Base-by-base conservation (phyloP, 208 protist species). In the Novymonas esmeraldas region DNA sequence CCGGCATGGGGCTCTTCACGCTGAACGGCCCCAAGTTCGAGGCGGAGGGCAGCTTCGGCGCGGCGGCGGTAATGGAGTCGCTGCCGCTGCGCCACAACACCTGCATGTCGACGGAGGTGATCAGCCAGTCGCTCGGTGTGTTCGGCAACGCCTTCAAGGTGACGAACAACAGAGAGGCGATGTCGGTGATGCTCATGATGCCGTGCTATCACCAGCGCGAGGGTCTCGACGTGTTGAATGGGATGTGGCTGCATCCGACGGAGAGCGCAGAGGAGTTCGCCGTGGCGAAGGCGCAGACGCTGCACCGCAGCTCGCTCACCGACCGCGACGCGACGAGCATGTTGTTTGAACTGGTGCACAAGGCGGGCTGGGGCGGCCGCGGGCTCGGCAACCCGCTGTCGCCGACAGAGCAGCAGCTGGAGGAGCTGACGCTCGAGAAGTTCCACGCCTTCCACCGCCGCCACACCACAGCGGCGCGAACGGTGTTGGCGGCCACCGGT, bases 341-440 rank as follows among this genome's bases (percentile, higher is more conserved):
- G 75, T 89, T 87, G 57, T 94, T 97, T 54, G 93, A 97, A 56
- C 73, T 94, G 51, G 77, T 97, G 14, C 93, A 97, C 65, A 89
- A 96, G 70, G 93, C 93, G 1, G 93, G 85, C 11, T 97, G 87
- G 80, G 83, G 76, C 63, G 88, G 89, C 5, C 88, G 82, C 28
- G 90, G 88, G 0, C 73, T 95, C 3, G 88, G 89, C 33, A 89
- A 87, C 28, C 79, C 81, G 36, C 72, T 89, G 6, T 73, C 71
- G 36, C 88, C 84, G 28, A 81, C 70, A 6, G 76, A 81, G 55
- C 63, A 79, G 60, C 64, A 78, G 48, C 73, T 95, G 5, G 79
- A 92, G 9, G 42, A 64, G 57, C 78, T 95, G 20, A 90, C 78
- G 24, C 50, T 92, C 39, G 79, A 90, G 38, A 79, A 73, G 0